Base-by-base conservation (phyloP, 2,329 filamentous ascomycete genomes). In the Trichophyton simii region DNA sequence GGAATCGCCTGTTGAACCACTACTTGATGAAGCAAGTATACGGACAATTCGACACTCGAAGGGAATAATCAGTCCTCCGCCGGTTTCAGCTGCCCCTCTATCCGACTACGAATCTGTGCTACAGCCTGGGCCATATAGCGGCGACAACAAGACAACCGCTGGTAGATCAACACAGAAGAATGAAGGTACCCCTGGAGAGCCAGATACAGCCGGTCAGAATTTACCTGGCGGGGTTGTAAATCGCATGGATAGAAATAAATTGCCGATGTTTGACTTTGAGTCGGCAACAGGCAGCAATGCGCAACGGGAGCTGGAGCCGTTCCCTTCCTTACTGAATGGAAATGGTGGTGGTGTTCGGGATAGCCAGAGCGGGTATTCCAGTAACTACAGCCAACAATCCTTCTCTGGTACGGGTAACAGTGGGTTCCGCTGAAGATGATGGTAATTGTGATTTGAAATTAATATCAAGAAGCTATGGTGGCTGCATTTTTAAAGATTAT, bases 191-290 rank as follows among this genome's bases (percentile, higher is more conserved):
- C 4, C 6, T 13, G 22, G 31, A 54, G 9, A 20, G 8, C 7
- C 55, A 15, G 11, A 58, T 13, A 36, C 2, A 11, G 38, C 20
- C 15, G 9, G 4, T n/a, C 18, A 28, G 1, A 3, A 11, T 25
- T 9, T 58, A 15, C 15, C 20, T 6, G 11, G 9, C 2, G n/a
- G 20, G 0, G 20, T n/a, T 8, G 18, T 22, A 28, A 44, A 58
- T n/a, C 28, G 55, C 41, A 25, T 36, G n/a, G 15, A 31, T 8
- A 55, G 52, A 34, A 52, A 55, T 1, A 62, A 61, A 11, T 46
- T 52, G 25, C 42, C 44, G 34, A 58, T 18, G 31, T 63, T 63
- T 57, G 63, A 66, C 28, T 63, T 65, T 15, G 60, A 65, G n/a
- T 65, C 60, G 1, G 44, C 48, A 6, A 48, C 44, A 11, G 22